Conservation (phyloP, 805 yeast genomes). For the Schwanniomyces polymorphus region DNA sequence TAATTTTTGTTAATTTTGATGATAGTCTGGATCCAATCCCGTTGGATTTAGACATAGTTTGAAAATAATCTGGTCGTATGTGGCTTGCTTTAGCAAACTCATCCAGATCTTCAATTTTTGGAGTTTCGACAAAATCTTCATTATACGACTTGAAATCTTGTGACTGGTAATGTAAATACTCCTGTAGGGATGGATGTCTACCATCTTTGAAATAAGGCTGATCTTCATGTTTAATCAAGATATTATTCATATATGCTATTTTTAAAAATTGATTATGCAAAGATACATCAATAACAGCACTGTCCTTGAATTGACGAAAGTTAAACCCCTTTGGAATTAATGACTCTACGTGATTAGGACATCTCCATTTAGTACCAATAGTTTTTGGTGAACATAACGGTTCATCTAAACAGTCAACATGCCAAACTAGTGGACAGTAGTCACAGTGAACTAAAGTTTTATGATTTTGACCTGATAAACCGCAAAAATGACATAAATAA, state of each 20-base stretch:
- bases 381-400: constrained; percentile 74
- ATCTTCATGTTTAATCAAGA: constrained; percentile 31
- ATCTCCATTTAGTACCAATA: constrained; percentile 81
- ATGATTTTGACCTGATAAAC: constrained; percentile 61
- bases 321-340: constrained; percentile 39
- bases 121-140: constrained; percentile 6
- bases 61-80: constrained; percentile 30
- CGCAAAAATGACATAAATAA: constrained; percentile 74
- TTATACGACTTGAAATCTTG: constrained; percentile 18
- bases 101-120: constrained; percentile 4
- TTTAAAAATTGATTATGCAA: constrained; percentile 33
- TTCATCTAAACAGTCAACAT: constrained; percentile 79
- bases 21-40: constrained; percentile 22
- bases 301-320: constrained; percentile 51
- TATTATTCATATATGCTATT: constrained; percentile 26
- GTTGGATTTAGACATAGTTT: constrained; percentile 15
- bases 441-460: constrained; percentile 72
- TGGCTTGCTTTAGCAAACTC: constrained; percentile 14
- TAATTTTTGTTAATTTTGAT: constrained; percentile 12
- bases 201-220: constrained; percentile 29
- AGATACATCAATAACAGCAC: constrained; percentile 53
- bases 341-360: constrained; percentile 78
- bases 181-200: constrained; percentile 22
- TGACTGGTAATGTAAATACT: constrained; percentile 27
- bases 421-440: constrained; percentile 82